Evolutionary conservation across 2,329 filamentous ascomycete genomes (phyloP).

Genomic region (Colletotrichum cordylinicola): DNA sequence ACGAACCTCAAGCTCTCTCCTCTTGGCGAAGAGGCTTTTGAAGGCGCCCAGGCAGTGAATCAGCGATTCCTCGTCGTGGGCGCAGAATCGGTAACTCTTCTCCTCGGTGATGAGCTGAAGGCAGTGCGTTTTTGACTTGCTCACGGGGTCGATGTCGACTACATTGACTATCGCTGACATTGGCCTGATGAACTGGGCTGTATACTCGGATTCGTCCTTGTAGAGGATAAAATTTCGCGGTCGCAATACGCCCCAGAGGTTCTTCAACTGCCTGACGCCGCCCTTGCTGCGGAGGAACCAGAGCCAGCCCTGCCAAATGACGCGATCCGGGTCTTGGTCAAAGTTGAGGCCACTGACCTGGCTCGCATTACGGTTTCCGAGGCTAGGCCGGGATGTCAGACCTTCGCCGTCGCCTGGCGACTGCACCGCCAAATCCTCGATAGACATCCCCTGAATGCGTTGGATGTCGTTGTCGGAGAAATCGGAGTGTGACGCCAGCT

Average conservation of each 20-base stretch:
- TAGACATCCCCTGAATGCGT: constrained; percentile 54
- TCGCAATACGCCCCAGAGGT: constrained; percentile 89
- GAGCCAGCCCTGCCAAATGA: constrained; percentile 94
- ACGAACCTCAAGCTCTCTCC: constrained; percentile 66
- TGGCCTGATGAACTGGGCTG: constrained; percentile 80
- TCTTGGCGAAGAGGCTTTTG: constrained; percentile 82
- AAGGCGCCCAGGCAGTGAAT: constrained; percentile 87
- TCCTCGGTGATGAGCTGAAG: constrained; percentile 95
- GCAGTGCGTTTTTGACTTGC: constrained; percentile 83
- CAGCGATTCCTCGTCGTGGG: constrained; percentile 80
- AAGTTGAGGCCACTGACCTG: constrained; percentile 64
- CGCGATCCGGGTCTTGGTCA: constrained; percentile 78
- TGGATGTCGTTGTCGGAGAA: constrained; percentile 75
- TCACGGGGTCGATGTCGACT: constrained; percentile 89
- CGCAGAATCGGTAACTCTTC: constrained; percentile 79
- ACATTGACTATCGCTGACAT: constrained; percentile 84
- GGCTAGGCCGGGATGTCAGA: constrained; percentile 31
- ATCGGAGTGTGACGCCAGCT: constrained; percentile 83
- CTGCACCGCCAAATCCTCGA: constrained; percentile 54
- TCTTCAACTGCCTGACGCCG: constrained; percentile 92
- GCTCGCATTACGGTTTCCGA: constrained; percentile 60
- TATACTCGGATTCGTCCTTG: constrained; percentile 92
- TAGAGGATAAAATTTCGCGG: constrained; percentile 87
- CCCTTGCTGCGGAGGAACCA: constrained; percentile 83
- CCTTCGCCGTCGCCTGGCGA: constrained; percentile 30